Conservation (phyloP, 23 red algal genomes). For the Pyropia yezoensis region DNA sequence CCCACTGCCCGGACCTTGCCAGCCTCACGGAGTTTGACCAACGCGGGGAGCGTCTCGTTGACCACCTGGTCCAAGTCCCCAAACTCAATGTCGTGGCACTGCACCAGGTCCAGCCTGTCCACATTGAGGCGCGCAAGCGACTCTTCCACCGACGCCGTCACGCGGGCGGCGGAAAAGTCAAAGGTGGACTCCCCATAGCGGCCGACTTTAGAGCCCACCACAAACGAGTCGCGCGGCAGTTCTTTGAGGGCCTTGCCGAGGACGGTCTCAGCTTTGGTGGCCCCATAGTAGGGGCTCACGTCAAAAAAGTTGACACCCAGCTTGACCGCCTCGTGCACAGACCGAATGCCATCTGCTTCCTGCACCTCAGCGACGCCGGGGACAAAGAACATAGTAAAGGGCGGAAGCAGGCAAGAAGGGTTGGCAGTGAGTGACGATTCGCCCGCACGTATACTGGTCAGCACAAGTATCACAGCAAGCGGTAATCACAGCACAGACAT, state of each 20-base stretch:
- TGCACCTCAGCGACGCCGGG: background rate
- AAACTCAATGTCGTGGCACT: slow-evolving; percentile 99
- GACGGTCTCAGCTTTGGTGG: slow-evolving; percentile 68
- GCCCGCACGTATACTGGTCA: no score
- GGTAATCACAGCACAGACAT: no score
- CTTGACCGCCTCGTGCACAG: slow-evolving; percentile 68
- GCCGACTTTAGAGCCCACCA: slow-evolving; percentile 92
- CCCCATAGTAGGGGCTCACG: slow-evolving; percentile 84
- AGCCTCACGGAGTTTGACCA: slow-evolving; percentile 32
- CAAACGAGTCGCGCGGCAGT: slow-evolving; percentile 72
- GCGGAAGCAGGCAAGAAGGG: no score
- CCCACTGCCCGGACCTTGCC: slow-evolving; percentile 82
- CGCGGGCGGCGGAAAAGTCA: slow-evolving; percentile 79
- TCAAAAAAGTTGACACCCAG: slow-evolving; percentile 95
- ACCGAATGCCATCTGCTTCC: slow-evolving; percentile 64
- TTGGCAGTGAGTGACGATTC: no score
- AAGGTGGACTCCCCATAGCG: slow-evolving; percentile 74
- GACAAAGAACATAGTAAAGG: background rate
- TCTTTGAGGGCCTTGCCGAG: slow-evolving; percentile 68
- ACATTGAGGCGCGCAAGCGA: slow-evolving; percentile 66
- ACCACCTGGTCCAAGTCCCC: slow-evolving; percentile 59
- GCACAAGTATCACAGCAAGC: background rate
- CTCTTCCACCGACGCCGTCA: slow-evolving; percentile 61
- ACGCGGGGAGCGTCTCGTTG: slow-evolving; percentile 66
- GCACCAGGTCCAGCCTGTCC: slow-evolving; percentile 78